A percentile compares a stretch with the other conserved stretches of the same genome.
Conservation (phyloP, 345 rosid species). For the Clausena lansium region DNA sequence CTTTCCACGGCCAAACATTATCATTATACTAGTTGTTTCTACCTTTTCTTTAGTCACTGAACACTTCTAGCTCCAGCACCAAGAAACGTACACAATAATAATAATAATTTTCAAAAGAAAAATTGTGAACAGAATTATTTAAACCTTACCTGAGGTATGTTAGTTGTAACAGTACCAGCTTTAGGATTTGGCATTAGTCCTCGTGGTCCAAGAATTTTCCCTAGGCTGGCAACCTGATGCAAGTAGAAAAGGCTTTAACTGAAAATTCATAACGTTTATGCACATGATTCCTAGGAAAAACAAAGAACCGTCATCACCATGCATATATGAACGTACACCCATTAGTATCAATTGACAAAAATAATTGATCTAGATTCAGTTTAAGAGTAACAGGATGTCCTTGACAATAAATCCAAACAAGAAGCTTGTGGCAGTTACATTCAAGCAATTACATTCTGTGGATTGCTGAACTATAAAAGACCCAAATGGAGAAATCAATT, state of each 20-base stretch:
- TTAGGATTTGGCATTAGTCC: conserved; percentile 99
- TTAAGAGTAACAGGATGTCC: not conserved
- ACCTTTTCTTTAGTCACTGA: not conserved
- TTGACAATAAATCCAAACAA: not conserved
- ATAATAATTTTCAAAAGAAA: not conserved
- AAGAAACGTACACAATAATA: not conserved
- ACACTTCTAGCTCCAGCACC: not conserved
- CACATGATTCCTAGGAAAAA: not conserved
- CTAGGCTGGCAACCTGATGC: conserved; percentile 87
- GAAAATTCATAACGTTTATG: not conserved
- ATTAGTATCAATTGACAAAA: not conserved
- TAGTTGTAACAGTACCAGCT: conserved; percentile 90
- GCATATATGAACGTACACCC: not conserved
- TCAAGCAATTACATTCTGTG: not conserved
- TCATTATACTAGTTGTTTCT: not conserved
- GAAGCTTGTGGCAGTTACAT: not conserved
- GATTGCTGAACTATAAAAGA: not conserved
- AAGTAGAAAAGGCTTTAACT: conserved; percentile 14
- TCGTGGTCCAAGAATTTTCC: conserved; percentile 96
- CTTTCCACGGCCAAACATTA: not conserved
- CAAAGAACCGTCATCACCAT: not conserved
- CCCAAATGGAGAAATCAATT: not conserved
- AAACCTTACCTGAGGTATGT: conserved; percentile 75
- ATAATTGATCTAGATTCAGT: not conserved
- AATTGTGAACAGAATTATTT: not conserved